Evolutionary conservation across 2,329 filamentous ascomycete genomes (phyloP), one percentile per base, ranked within the genome.

Genomic region (Penicillium sp.): DNA sequence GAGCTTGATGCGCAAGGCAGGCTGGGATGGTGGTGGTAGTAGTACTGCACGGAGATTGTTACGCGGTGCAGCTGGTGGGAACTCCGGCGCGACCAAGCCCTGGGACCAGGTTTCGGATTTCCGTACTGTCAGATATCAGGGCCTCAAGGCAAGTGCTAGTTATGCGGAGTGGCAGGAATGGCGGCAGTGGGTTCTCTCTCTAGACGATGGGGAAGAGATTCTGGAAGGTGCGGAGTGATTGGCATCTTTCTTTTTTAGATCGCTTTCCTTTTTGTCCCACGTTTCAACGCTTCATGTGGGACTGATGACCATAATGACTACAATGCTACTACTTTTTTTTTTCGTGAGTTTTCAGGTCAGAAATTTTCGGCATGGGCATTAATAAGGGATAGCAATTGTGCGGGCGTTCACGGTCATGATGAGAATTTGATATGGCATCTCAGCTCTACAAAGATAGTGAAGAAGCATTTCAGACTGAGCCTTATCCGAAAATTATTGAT

Each of bases 1-100:
- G 47, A 94, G 87, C 69, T 72, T 97, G 64, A 93, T 96, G 84
- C 79, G 88, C 52, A 98, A 98, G 76, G 90, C 90, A 0, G 93
- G 93, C 1, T 98, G 90, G 90, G 78, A 78, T 51, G 89, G 88
- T 1, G 69, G 72, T 39, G 72, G 61, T 6, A 58, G 66, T 15
- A 63, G 66, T 40, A 56, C 67, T 35, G 61, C 68, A 9, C 64
- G 68, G 48, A 61, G 69, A 44, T 57, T 74, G 12, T 57, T 71
- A 1, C 61, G 70, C 43, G 67, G 63, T 64, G 62, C 73, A 46
- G 77, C 33, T 57, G 53, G 51, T 39, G 53, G 51, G 13, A 49
- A 44, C 19, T 37, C 56, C 24, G 51, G 28, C 17, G 50, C 57
- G 6, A 48, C 56, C 46, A 64, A 61, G 32, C 67, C 80, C 35